phyloP scores from a whole-genome alignment of 345 rosid genomes.

The Arabis alpina region DNA sequence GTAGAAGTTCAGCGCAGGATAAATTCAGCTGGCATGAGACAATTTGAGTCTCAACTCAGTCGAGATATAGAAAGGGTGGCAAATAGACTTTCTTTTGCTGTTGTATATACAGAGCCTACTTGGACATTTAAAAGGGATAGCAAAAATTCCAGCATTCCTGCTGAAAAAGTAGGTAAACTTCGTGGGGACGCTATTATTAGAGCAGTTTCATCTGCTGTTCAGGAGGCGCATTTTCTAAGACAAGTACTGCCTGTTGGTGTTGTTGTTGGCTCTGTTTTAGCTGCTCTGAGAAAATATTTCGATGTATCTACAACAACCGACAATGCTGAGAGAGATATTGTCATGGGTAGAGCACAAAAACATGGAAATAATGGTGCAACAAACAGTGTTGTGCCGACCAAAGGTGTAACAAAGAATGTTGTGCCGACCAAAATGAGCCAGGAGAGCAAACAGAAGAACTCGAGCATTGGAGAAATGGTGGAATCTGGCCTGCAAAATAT shows the following conservation, averaged over 20 bases:
- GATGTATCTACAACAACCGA: conserved; percentile 52
- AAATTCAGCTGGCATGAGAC: conserved; percentile 59
- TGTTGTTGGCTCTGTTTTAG: conserved; percentile 84
- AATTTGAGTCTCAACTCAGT: conserved; percentile 58
- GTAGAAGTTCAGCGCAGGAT: conserved; percentile 76
- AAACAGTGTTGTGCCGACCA: conserved; percentile 26
- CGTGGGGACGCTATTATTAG: conserved; percentile 59
- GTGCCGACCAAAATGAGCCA: conserved; percentile 35
- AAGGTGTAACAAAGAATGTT: conserved; percentile 32
- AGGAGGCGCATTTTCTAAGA: conserved; percentile 65
- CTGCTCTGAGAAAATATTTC: conserved; percentile 79
- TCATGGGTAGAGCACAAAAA: conserved; percentile 23
- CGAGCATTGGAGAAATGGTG: conserved; percentile 39
- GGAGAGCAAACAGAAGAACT: conserved; percentile 30
- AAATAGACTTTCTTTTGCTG: conserved; percentile 62
- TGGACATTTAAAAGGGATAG: conserved; percentile 50
- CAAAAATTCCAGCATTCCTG: conserved; percentile 30
- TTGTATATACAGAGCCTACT: conserved; percentile 48
- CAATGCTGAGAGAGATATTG: conserved; percentile 39
- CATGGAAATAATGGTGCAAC: conserved; percentile 23
- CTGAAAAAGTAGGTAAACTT: conserved; percentile 60
- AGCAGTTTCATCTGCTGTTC: conserved; percentile 76
- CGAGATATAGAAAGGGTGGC: conserved; percentile 73
- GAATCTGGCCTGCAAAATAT: conserved; percentile 43
- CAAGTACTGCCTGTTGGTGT: conserved; percentile 81